phyloP scores from a whole-genome alignment of 305 asterid species.

The Stenogyne calaminthoides region DNA sequence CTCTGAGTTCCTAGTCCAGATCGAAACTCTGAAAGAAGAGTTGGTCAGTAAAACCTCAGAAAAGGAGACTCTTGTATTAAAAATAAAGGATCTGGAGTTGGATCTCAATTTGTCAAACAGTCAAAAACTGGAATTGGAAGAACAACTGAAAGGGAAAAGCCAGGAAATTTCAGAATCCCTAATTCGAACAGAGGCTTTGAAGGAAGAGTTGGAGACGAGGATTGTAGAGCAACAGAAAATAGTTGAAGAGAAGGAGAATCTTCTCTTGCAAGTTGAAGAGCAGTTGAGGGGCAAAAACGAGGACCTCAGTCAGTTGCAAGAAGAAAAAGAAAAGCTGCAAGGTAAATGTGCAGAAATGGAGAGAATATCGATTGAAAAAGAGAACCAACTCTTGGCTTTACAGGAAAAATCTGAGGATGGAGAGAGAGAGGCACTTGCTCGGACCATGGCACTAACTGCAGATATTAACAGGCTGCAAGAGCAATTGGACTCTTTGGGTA shows the following conservation, averaged over 20 bases:
- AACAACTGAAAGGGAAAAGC: conserved; percentile 39
- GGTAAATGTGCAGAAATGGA: conserved; percentile 49
- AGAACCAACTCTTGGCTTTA: conserved; percentile 41
- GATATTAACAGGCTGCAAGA: conserved; percentile 48
- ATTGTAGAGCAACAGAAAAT: conserved; percentile 48
- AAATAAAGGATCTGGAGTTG: conserved; percentile 46
- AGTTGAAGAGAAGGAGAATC: conserved; percentile 54
- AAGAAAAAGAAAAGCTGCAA: conserved; percentile 45
- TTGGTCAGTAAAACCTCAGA: conserved; percentile 50
- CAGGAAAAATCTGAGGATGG: conserved; percentile 45
- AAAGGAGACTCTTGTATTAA: conserved; percentile 45
- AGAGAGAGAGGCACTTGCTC: conserved; percentile 46
- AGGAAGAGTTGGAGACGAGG: conserved; percentile 46
- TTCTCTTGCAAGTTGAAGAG: conserved; percentile 49
- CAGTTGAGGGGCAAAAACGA: conserved; percentile 47
- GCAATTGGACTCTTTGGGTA: conserved; percentile 46
- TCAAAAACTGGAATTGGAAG: conserved; percentile 47
- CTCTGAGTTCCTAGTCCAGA: conserved; percentile 45
- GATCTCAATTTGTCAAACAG: conserved; percentile 42
- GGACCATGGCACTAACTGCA: conserved; percentile 42
- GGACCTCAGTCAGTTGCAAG: conserved; percentile 46
- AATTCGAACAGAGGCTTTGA: conserved; percentile 42
- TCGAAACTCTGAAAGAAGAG: conserved; percentile 58
- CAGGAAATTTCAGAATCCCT: conserved; percentile 45
- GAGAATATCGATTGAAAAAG: conserved; percentile 42